Evolutionary conservation across 192 early-diverging fungal genomes (phyloP).

Genomic region (Umbelopsis isabellina): DNA sequence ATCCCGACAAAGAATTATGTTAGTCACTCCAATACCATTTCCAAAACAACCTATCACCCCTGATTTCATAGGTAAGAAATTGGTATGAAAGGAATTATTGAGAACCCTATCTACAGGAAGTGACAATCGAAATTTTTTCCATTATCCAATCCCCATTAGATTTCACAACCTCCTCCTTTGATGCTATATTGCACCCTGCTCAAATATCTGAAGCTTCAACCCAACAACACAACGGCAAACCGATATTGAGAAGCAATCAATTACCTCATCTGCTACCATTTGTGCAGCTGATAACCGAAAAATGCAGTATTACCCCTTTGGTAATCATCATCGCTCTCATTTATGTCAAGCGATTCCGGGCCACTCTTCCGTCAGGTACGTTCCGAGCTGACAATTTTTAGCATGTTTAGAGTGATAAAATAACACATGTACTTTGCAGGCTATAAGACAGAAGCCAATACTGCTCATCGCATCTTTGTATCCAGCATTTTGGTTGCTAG

Average conservation of each 20-base stretch:
- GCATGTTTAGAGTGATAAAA: not conserved
- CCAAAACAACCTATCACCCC: not conserved
- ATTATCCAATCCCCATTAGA: slow-evolving; percentile 20
- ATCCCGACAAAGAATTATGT: not conserved
- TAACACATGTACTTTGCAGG: slow-evolving; percentile 20
- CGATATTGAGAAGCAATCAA: slow-evolving; percentile 23
- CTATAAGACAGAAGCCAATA: slow-evolving; percentile 40
- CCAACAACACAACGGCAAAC: not conserved
- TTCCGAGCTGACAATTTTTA: not conserved
- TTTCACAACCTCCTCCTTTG: slow-evolving; percentile 43
- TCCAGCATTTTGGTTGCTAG: slow-evolving; percentile 43
- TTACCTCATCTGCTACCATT: slow-evolving; percentile 42
- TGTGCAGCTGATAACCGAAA: slow-evolving; percentile 42
- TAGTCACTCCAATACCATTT: not conserved
- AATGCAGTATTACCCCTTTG: slow-evolving; percentile 35
- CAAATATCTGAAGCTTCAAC: not conserved
- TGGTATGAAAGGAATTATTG: not conserved
- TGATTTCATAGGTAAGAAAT: slow-evolving; percentile 15
- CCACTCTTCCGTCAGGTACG: slow-evolving; percentile 37
- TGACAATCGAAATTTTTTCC: not conserved
- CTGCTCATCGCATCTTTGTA: slow-evolving; percentile 46
- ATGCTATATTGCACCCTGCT: slow-evolving; percentile 39
- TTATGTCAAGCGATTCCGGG: slow-evolving; percentile 42
- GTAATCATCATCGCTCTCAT: slow-evolving; percentile 42
- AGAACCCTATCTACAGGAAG: not conserved